phyloP scores from a whole-genome alignment of 2,329 filamentous ascomycete species.

The Colletotrichum camelliae region DNA sequence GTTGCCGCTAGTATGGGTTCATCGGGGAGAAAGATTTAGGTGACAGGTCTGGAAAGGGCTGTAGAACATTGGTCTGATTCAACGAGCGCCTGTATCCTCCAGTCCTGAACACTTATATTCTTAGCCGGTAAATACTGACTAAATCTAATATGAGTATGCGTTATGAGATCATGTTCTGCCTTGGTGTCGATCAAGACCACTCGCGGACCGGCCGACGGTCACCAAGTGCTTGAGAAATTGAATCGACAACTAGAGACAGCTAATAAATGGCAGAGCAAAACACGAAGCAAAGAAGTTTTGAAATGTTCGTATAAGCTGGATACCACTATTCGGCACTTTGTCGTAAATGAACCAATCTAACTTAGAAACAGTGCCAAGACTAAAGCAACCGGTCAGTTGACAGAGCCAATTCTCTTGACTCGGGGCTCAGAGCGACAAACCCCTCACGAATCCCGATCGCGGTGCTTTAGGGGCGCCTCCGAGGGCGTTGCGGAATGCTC shows the following conservation, averaged over 20 bases:
- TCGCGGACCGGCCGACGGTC: neutral
- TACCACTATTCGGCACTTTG: fast-evolving
- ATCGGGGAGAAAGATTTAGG: fast-evolving
- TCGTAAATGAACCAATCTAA: neutral
- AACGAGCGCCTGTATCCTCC: neutral
- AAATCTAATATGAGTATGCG: neutral
- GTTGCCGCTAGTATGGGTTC: neutral
- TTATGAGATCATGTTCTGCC: fast-evolving
- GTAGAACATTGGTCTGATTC: neutral
- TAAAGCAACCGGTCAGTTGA: neutral
- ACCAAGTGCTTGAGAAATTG: neutral
- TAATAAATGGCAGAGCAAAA: too few species aligned
- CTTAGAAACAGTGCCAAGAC: neutral
- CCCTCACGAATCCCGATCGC: neutral
- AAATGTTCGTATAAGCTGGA: neutral
- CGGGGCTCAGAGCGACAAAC: neutral
- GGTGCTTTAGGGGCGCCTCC: too few species aligned
- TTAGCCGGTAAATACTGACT: too few species aligned
- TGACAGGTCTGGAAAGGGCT: neutral
- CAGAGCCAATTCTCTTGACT: neutral
- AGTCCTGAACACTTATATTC: neutral
- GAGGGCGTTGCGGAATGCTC: too few species aligned
- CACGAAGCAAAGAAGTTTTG: too few species aligned
- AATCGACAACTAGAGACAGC: neutral
- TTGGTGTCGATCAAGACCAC: neutral